Base-by-base conservation (phyloP, 1,139 yeast species). In the Suhomyces panamericanus region DNA sequence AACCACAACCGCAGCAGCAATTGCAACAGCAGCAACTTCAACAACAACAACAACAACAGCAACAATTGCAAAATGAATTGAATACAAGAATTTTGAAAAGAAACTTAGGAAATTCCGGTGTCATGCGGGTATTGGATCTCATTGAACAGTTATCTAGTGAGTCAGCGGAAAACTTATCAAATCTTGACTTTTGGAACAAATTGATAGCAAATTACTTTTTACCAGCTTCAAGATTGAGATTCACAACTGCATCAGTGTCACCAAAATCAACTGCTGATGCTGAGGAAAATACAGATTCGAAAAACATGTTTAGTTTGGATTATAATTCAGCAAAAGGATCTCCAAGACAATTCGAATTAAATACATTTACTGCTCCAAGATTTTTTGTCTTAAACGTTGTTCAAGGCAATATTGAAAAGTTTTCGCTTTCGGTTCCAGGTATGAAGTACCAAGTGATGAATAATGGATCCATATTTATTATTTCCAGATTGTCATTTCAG, bases 371-470 rank as follows among this genome's bases (percentile, higher is more conserved):
- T 2, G 77, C 88, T n/a, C 88, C 95, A 1, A 66, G 85, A 43
- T 78, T 85, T 49, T 76, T 83, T 52, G 74, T 75, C 39, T 70
- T 85, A 0, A 70, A 79, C 32, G 73, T 80, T 30, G 66, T 75
- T 37, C 69, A 78, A n/a, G 81, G 84, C 0, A 62, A 59, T 11
- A 78, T 85, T 3, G 64, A 70, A 6, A 70, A 79, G 38, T 76
- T 85, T 47, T 83, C 80, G 44, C 61, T 87, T 4, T 67, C 77
- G 6, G 76, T 87, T 7, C 85, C 86, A 14, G 81, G 86, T 41
- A 64, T 87, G 30, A 76, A 81, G 49, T 85, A 85, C 40, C 87
- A 82, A 56, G 83, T 83, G 3, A 67, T 85, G 58, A 78, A 82
- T 37, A 80, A 80, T 53, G 90, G 90, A 1, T 75, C 83, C 9